A percentile compares a stretch with the other conserved stretches of the same genome.
Evolutionary conservation across 2,329 filamentous ascomycete species (phyloP).

Genomic region (Aspergillus ochraceoroseus): DNA sequence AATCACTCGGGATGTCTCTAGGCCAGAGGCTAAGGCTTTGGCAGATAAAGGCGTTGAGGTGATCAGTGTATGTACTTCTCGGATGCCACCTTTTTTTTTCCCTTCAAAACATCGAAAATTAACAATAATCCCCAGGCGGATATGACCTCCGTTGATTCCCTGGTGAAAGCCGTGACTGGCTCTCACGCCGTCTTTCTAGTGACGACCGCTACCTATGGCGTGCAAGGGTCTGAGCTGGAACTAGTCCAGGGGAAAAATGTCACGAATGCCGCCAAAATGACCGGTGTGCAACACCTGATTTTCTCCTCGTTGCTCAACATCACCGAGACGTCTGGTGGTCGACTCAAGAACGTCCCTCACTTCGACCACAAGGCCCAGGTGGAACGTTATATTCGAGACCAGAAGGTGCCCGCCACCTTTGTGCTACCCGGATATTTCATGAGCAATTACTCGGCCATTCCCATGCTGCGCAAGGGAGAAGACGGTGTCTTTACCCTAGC

Average conservation of each 20-base stretch:
- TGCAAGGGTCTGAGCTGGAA: slow-evolving; percentile 22
- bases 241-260: slow-evolving; percentile 36
- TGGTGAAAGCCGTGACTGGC: slow-evolving; percentile 42
- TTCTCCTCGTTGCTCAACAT: slow-evolving; percentile 38
- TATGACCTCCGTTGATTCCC: slow-evolving; percentile 37
- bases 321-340: slow-evolving; percentile 31
- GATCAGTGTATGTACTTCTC: not conserved
- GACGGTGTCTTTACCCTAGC: slow-evolving; percentile 27
- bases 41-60: not conserved
- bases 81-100: not conserved
- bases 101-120: not conserved
- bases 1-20: slow-evolving; percentile 9
- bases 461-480: slow-evolving; percentile 27
- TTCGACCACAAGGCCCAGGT: slow-evolving; percentile 43
- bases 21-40: slow-evolving; percentile 7
- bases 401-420: slow-evolving; percentile 38
- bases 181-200: slow-evolving; percentile 49
- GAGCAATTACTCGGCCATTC: slow-evolving; percentile 32
- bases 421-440: slow-evolving; percentile 44
- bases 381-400: slow-evolving; percentile 36
- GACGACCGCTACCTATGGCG: slow-evolving; percentile 40
- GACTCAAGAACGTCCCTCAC: slow-evolving; percentile 32
- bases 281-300: slow-evolving; percentile 39
- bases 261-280: slow-evolving; percentile 36
- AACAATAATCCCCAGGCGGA: slow-evolving; percentile 30